A percentile compares a stretch with the other conserved stretches of the same genome.
Conservation (phyloP, 1,139 yeast species). For the Lodderomyces jiufengensis region DNA sequence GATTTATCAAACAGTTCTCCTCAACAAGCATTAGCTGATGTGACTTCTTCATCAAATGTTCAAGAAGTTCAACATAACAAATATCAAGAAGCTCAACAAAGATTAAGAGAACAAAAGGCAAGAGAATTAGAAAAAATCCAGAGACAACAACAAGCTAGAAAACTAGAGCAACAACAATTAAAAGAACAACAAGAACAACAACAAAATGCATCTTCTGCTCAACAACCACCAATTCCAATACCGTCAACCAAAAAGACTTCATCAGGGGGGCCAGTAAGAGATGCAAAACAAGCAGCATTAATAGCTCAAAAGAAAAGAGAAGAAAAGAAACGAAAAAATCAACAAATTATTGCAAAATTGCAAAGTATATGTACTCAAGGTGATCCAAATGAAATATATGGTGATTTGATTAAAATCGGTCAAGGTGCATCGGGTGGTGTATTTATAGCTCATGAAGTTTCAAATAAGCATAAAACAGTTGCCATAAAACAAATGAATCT, state of each 20-base stretch:
- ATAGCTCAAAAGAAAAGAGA: conserved; percentile 69
- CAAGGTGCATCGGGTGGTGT: conserved; percentile 99
- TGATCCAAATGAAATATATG: conserved; percentile 76
- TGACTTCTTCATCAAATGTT: conserved; percentile 9
- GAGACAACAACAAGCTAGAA: conserved; percentile 13
- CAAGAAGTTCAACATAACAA: conserved; percentile 11
- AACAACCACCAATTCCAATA: conserved; percentile 1
- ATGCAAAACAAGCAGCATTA: conserved; percentile 54
- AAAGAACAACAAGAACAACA: conserved; percentile 7
- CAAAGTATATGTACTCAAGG: conserved; percentile 79
- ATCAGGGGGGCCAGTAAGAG: conserved; percentile 38
- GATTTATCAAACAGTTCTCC: conserved; percentile 12
- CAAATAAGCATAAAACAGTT: conserved; percentile 58
- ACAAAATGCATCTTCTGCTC: too few species aligned
- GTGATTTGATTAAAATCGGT: conserved; percentile 77
- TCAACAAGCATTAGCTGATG: conserved; percentile 15
- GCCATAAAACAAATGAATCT: conserved; percentile 96
- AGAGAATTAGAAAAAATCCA: conserved; percentile 9
- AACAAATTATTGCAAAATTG: conserved; percentile 66
- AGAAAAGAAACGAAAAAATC: conserved; percentile 64
- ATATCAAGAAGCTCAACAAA: conserved; percentile 13
- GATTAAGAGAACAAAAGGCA: conserved; percentile 12
- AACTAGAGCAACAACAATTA: conserved; percentile 10
- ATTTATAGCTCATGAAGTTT: conserved; percentile 74
- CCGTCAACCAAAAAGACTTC: not conserved